Evolutionary conservation across 192 early-diverging fungal species (phyloP).

Genomic region (Physocladia obscura): DNA sequence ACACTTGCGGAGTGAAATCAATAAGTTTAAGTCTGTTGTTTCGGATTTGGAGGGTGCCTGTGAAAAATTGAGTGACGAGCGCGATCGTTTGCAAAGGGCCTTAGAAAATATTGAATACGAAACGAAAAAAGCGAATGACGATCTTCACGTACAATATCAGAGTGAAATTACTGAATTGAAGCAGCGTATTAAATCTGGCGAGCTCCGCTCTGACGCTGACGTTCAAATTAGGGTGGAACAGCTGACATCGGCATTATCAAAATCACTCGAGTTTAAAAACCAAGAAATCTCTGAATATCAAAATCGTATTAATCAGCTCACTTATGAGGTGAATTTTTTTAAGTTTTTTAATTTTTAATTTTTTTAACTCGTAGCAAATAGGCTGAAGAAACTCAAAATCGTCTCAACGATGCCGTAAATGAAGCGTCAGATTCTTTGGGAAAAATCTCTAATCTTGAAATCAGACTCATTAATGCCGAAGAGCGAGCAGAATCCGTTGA

Average conservation of each 20-base stretch:
- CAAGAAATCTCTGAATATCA: background rate
- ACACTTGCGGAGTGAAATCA: constrained; percentile 1
- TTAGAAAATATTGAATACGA: background rate
- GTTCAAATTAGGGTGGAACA: background rate
- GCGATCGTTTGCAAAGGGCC: background rate
- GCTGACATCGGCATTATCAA: too few species aligned
- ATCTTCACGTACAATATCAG: background rate
- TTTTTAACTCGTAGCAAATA: background rate
- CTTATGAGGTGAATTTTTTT: background rate
- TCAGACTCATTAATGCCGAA: background rate
- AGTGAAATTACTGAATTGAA: background rate
- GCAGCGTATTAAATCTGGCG: background rate
- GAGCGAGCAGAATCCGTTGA: background rate
- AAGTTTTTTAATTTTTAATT: background rate
- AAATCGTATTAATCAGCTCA: background rate
- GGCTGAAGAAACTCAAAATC: background rate
- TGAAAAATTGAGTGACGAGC: background rate
- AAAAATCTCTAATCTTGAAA: too few species aligned
- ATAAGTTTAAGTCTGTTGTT: background rate
- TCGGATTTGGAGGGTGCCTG: background rate
- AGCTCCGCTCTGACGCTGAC: background rate
- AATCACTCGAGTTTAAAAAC: too few species aligned
- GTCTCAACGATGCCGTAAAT: too few species aligned
- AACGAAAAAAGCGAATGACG: too few species aligned
- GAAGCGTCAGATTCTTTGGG: too few species aligned